Evolutionary conservation across 495 filamentous ascomycete genomes (phyloP), one percentile per base, ranked within the genome.

Genomic region (Geopyxis carbonaria): DNA sequence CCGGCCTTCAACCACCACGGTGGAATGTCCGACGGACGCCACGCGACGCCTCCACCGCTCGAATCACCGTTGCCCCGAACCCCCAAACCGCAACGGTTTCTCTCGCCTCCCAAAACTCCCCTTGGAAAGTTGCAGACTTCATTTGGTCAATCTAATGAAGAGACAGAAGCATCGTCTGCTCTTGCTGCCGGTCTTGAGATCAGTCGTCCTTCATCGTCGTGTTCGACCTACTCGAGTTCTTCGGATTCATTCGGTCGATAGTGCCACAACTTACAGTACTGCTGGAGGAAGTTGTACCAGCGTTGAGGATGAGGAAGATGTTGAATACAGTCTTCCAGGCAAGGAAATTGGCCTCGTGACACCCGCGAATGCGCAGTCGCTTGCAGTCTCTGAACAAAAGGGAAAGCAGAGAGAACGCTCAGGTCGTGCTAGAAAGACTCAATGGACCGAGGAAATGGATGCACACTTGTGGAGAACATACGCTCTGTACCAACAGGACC

Each of bases 381-480:
- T 15, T 30, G 10, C 42, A 29, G 15, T 23, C 1, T 29, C 43
- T 18, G 45, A 54, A n/a, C 58, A 50, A 22, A 39, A 30, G 21
- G 25, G n/a, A 10, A 46, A 44, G 36, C 21, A 38, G 42, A 23
- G 8, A 25, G 11, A 40, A 13, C 4, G 10, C 14, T 15, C 40
- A 30, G 15, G 34, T 35, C 45, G 46, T 22, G 15, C 27, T 5
- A 22, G 46, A 22, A 57, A 57, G 45, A 61, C 59, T 9, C 48
- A 58, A 21, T 97, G 86, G 85, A 91, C 80, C 2, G 69, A 75
- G 31, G 78, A 83, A 14, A 91, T 92, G 82, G 85, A 86, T 58
- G 74, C 76, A 24, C 89, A 97, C 54, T 59, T 97, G 21, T 95
- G 91, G 91, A 74, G 79, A 23, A 85, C 80, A 2, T 95, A 93